These are phyloP conservation scores for Arthrobotrys sphaeroides DNA, from an alignment of 2,329 filamentous ascomycete species.

Conservation along the genomic window DNA sequence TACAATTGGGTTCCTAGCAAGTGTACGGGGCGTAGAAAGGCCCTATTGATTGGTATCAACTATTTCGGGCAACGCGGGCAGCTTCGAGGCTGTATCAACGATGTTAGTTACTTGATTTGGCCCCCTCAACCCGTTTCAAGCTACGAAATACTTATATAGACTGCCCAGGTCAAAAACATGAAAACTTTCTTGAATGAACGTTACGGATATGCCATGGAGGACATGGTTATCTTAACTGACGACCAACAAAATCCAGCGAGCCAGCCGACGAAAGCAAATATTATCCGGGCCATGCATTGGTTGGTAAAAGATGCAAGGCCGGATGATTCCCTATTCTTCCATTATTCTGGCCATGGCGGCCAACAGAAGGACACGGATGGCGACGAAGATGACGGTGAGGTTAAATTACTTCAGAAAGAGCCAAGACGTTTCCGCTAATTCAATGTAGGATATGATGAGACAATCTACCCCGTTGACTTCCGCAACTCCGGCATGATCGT, in stretches of 20 bases:
- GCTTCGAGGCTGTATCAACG: conserved; percentile 81
- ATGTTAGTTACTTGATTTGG: conserved; percentile 62
- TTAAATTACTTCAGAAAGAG: not conserved
- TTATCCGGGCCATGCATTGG: conserved; percentile 79
- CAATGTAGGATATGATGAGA: conserved; percentile 70
- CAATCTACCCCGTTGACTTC: conserved; percentile 81
- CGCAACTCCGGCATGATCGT: conserved; percentile 75
- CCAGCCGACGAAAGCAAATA: conserved; percentile 79
- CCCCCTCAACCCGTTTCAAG: not conserved
- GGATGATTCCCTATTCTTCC: conserved; percentile 80
- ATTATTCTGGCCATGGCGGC: conserved; percentile 80
- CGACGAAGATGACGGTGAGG: conserved; percentile 75
- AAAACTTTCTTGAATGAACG: conserved; percentile 74
- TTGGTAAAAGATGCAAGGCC: conserved; percentile 75
- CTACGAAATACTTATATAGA: not conserved
- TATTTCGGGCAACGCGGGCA: conserved; percentile 78
- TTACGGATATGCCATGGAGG: conserved; percentile 77
- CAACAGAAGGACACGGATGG: conserved; percentile 78
- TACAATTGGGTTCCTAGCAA: conserved; percentile 61
- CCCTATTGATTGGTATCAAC: conserved; percentile 81
- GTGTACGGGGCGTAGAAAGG: conserved; percentile 77
- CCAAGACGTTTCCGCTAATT: not conserved
- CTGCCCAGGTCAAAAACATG: conserved; percentile 70
- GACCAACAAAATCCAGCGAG: conserved; percentile 76
- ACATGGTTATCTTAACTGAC: conserved; percentile 82